These are phyloP conservation scores for Podospora appendiculata DNA, from an alignment of 495 filamentous ascomycete species.

Conservation along the genomic window DNA sequence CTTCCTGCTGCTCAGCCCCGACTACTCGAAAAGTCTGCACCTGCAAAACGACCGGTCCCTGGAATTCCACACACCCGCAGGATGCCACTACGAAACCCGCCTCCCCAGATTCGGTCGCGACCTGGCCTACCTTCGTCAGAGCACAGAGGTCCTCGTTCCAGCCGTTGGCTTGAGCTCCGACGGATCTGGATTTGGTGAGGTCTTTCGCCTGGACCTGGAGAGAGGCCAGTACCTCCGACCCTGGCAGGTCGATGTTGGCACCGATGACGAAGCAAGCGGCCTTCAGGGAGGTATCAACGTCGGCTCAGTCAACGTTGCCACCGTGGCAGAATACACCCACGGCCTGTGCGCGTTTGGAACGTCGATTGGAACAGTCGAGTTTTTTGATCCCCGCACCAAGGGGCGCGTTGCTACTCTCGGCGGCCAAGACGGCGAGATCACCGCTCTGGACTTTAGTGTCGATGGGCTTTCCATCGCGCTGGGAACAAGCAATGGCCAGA, in stretches of 20 bases:
- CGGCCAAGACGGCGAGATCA: conserved; percentile 62
- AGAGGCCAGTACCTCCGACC: conserved; percentile 79
- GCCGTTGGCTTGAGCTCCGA: conserved; percentile 80
- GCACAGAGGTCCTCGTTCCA: conserved; percentile 79
- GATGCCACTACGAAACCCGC: conserved; percentile 78
- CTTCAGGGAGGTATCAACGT: conserved; percentile 76
- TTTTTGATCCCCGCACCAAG: conserved; percentile 85
- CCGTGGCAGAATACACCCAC: conserved; percentile 85
- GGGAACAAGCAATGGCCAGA: conserved; percentile 82
- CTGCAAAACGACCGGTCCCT: conserved; percentile 85
- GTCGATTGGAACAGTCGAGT: conserved; percentile 89
- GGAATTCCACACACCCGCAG: conserved; percentile 88
- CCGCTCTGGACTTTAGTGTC: conserved; percentile 75
- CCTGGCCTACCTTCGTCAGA: conserved; percentile 74
- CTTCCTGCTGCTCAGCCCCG: conserved; percentile 83
- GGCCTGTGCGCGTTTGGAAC: conserved; percentile 92
- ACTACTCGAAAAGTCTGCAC: conserved; percentile 93
- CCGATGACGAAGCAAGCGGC: conserved; percentile 63
- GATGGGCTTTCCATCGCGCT: conserved; percentile 82
- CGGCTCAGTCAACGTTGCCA: conserved; percentile 81
- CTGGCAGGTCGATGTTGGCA: conserved; percentile 72
- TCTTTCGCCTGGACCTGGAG: conserved; percentile 83
- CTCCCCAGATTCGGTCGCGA: conserved; percentile 91
- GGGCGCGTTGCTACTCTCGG: conserved; percentile 71
- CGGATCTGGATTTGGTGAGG: conserved; percentile 66